Conservation (phyloP, 1,284 basidiomycete species). For the Salmacisia buchloeana region DNA sequence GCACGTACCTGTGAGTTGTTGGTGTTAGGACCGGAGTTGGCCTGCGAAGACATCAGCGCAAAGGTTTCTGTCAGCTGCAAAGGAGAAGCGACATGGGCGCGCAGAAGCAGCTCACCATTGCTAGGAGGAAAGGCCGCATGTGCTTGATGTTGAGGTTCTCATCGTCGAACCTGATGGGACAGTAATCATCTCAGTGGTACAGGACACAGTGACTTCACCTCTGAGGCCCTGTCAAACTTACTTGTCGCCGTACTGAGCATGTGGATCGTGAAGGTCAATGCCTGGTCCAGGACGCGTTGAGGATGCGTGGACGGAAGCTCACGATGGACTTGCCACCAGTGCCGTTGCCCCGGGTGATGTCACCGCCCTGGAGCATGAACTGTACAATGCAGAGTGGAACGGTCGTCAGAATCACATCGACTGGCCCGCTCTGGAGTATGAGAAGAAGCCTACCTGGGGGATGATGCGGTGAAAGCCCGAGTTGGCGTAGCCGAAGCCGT, state of each 20-base stretch:
- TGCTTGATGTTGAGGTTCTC: conserved; percentile 35
- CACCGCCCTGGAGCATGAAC: conserved; percentile 34
- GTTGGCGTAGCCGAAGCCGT: conserved; percentile 23
- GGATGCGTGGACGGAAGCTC: conserved; percentile 1
- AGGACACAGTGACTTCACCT: too few species aligned
- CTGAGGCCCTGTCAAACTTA: background rate
- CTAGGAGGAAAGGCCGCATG: conserved; percentile 35
- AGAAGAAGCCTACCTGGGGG: background rate
- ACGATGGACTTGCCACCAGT: conserved; percentile 44
- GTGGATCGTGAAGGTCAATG: background rate
- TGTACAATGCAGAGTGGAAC: background rate
- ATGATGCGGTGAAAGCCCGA: conserved; percentile 25
- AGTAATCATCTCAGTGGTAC: background rate
- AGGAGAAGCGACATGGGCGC: too few species aligned
- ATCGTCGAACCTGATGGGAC: conserved; percentile 18
- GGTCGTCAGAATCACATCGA: background rate
- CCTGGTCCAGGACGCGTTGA: background rate
- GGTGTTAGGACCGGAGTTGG: conserved; percentile 52
- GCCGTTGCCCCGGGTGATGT: conserved; percentile 48
- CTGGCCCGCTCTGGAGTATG: too few species aligned
- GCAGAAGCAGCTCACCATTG: conserved; percentile 36
- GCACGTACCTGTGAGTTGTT: conserved; percentile 34
- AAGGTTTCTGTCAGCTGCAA: background rate
- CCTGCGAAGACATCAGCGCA: conserved; percentile 5
- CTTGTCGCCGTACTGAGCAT: conserved; percentile 22